Evolutionary conservation across 495 filamentous ascomycete genomes (phyloP).

Genomic region (Trichoderma reesei): DNA sequence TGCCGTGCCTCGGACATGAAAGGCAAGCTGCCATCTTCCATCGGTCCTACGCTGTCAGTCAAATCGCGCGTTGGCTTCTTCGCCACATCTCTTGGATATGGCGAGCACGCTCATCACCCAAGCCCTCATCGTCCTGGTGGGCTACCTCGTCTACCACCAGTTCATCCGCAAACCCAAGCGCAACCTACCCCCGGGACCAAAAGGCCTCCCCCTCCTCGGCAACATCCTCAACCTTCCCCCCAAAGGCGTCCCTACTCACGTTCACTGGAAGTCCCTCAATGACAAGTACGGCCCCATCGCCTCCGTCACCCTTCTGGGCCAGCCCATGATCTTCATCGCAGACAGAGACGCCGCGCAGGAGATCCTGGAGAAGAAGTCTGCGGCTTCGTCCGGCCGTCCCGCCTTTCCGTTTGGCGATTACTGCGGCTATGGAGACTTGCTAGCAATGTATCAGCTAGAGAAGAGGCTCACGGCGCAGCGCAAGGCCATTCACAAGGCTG

Average conservation of each 20-base stretch:
- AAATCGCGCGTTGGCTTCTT: not conserved
- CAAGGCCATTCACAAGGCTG: not conserved
- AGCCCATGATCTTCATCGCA: conserved; percentile 18
- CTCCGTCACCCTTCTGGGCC: conserved; percentile 17
- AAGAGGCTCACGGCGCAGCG: not conserved
- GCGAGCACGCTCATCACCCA: not conserved
- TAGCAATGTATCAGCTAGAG: not conserved
- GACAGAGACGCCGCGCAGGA: conserved; percentile 16
- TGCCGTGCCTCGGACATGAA: too few relatives aligned
- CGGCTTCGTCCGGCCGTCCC: conserved; percentile 10
- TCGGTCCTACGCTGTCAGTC: too few relatives aligned
- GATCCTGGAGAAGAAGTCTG: conserved; percentile 16
- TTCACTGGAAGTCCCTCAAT: conserved; percentile 14
- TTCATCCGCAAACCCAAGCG: not conserved
- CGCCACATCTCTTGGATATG: not conserved
- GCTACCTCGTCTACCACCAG: not conserved
- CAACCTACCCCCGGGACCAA: conserved; percentile 1
- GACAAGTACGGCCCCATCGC: conserved; percentile 20
- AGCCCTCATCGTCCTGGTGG: not conserved
- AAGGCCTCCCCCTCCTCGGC: not conserved
- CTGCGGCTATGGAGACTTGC: not conserved
- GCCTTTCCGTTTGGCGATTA: not conserved
- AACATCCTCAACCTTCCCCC: conserved; percentile 25
- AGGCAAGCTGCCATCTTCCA: too few relatives aligned
- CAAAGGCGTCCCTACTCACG: conserved; percentile 10